phyloP scores from a whole-genome alignment of 495 filamentous ascomycete species.

The Darksidea phi region DNA sequence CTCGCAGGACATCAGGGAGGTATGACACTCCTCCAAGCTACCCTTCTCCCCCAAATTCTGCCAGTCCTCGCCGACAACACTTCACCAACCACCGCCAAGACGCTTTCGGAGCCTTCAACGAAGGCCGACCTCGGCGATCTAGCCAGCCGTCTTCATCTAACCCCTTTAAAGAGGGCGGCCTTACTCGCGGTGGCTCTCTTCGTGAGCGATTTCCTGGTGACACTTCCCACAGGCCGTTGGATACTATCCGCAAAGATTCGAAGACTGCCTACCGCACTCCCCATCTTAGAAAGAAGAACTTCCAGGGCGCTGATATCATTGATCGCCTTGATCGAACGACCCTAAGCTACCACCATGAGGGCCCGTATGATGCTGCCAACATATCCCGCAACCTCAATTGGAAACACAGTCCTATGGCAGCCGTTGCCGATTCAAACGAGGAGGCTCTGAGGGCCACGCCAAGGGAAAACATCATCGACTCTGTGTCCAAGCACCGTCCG shows the following conservation, averaged over 20 bases:
- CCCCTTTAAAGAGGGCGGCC: constrained; percentile 7
- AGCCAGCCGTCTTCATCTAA: constrained; percentile 17
- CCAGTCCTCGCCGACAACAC: constrained; percentile 40
- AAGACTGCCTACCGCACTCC: constrained; percentile 62
- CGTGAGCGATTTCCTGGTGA: constrained; percentile 59
- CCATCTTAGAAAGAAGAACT: constrained; percentile 61
- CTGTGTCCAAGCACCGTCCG: constrained; percentile 71
- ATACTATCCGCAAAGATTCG: constrained; percentile 56
- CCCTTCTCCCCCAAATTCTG: constrained; percentile 34
- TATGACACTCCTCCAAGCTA: constrained; percentile 5
- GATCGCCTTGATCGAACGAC: constrained; percentile 70
- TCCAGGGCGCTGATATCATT: constrained; percentile 73
- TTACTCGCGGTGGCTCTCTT: constrained; percentile 53
- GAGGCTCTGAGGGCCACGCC: constrained; percentile 85
- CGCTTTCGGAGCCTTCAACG: constrained; percentile 35
- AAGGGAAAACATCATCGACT: constrained; percentile 71
- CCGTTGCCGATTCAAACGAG: constrained; percentile 68
- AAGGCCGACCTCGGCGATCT: constrained; percentile 32
- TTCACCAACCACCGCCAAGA: constrained; percentile 40
- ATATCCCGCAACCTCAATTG: constrained; percentile 65
- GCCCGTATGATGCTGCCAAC: constrained; percentile 84
- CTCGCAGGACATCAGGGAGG: constrained; percentile 14
- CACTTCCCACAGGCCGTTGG: constrained; percentile 61
- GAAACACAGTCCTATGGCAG: constrained; percentile 69
- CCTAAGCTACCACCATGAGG: constrained; percentile 80